Conservation (phyloP, 2,329 filamentous ascomycete species). For the Cordyceps sp. region DNA sequence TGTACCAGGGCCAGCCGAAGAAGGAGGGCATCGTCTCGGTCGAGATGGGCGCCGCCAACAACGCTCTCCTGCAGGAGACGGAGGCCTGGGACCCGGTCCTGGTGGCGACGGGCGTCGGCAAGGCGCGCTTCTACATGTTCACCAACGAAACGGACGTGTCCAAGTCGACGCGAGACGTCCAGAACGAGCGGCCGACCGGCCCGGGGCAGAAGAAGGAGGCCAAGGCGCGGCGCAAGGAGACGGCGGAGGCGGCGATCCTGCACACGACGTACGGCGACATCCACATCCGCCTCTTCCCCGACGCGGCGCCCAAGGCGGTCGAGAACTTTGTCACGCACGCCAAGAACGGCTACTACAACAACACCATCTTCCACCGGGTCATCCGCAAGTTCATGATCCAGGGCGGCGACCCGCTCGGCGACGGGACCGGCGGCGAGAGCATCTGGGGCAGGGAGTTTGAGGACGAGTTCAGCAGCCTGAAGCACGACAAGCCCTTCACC, state of each 20-base stretch:
- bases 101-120: constrained; percentile 66
- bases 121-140: constrained; percentile 95
- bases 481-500: constrained; percentile 92
- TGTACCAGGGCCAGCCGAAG: constrained; percentile 92
- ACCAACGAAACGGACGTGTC: constrained; percentile 75
- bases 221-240: constrained; percentile 44
- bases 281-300: constrained; percentile 79
- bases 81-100: constrained; percentile 84
- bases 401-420: constrained; percentile 84
- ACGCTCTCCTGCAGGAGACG: constrained; percentile 83
- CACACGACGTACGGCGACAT: constrained; percentile 95
- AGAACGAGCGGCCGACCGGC: constrained; percentile 79
- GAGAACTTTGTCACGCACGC: constrained; percentile 95
- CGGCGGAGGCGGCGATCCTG: constrained; percentile 63
- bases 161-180: constrained; percentile 74
- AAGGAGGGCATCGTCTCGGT: constrained; percentile 89
- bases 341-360: constrained; percentile 87
- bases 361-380: constrained; percentile 90
- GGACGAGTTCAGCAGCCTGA: constrained; percentile 82
- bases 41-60: constrained; percentile 90
- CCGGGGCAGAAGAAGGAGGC: constrained; percentile 36
- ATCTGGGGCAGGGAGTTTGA: constrained; percentile 92
- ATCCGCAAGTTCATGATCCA: constrained; percentile 99
- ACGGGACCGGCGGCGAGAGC: constrained; percentile 73
- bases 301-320: constrained; percentile 82